Percentiles rank a stretch among this genome's conserved stretches.
These are phyloP conservation scores for Aegle marmelos DNA, from an alignment of 345 rosid species.

Conservation along the genomic window DNA sequence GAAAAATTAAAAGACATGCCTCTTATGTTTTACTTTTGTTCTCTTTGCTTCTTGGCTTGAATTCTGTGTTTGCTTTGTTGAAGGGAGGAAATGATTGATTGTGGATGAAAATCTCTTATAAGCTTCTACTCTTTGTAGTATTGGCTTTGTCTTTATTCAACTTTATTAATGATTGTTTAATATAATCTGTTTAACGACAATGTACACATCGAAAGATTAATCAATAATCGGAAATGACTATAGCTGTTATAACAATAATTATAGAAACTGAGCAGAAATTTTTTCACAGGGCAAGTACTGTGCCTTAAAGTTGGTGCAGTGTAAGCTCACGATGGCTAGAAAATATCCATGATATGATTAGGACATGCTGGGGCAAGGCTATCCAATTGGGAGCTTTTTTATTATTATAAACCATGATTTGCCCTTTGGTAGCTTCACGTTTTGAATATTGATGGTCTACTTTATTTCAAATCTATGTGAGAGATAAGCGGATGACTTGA, in stretches of 20 bases:
- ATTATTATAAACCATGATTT: neutral
- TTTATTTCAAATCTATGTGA: neutral
- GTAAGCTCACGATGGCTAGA: neutral
- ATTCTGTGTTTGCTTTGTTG: neutral
- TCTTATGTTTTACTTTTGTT: neutral
- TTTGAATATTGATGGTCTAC: neutral
- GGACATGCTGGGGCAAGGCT: neutral
- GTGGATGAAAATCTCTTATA: neutral
- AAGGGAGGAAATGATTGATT: neutral
- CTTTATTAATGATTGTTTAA: no score
- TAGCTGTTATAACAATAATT: neutral
- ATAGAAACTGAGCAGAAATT: neutral
- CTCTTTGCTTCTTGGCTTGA: neutral
- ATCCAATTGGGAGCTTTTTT: neutral
- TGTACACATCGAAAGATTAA: neutral
- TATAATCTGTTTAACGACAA: no score
- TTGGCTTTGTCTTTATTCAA: neutral
- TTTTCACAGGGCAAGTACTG: neutral
- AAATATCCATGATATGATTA: neutral
- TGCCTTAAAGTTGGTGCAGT: neutral
- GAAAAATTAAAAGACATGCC: neutral
- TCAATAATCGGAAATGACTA: neutral
- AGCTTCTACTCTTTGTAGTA: neutral
- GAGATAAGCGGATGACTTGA: neutral
- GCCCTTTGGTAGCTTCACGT: neutral